phyloP scores from a whole-genome alignment of 305 asterid species.

The Lippia alba region DNA sequence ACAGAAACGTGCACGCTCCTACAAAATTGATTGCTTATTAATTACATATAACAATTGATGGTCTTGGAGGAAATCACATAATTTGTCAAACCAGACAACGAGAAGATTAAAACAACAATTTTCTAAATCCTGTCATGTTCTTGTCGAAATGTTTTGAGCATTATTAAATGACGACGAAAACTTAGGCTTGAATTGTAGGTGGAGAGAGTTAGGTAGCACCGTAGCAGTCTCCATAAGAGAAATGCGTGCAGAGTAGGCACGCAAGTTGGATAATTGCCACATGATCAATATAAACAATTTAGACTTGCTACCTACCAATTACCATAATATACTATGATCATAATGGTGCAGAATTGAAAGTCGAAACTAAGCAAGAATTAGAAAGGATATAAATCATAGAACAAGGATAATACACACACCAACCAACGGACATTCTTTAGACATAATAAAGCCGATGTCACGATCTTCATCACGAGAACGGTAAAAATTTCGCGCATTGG shows the following conservation, averaged over 20 bases:
- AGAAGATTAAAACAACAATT: too few relatives aligned
- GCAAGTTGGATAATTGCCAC: neutral
- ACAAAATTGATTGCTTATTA: neutral
- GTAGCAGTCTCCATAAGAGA: neutral
- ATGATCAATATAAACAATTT: neutral
- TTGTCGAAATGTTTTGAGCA: neutral
- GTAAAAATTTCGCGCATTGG: neutral
- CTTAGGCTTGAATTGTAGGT: neutral
- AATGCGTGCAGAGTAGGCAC: neutral
- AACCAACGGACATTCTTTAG: neutral
- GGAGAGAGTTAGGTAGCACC: neutral
- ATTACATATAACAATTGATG: neutral
- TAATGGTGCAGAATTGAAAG: neutral
- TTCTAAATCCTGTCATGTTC: too few relatives aligned
- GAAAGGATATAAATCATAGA: too few relatives aligned
- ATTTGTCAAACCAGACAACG: neutral
- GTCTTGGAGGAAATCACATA: neutral
- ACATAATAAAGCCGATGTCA: constrained; percentile 14
- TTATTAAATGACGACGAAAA: neutral
- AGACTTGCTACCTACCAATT: constrained; percentile 22
- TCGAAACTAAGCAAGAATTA: too few relatives aligned
- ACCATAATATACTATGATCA: neutral
- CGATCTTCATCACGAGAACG: neutral
- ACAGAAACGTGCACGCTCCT: constrained; percentile 72
- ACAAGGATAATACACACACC: neutral